Evolutionary conservation across 257 asterid genomes (phyloP), one percentile per base, ranked within the genome.

Genomic region (Euphrasia confusa): DNA sequence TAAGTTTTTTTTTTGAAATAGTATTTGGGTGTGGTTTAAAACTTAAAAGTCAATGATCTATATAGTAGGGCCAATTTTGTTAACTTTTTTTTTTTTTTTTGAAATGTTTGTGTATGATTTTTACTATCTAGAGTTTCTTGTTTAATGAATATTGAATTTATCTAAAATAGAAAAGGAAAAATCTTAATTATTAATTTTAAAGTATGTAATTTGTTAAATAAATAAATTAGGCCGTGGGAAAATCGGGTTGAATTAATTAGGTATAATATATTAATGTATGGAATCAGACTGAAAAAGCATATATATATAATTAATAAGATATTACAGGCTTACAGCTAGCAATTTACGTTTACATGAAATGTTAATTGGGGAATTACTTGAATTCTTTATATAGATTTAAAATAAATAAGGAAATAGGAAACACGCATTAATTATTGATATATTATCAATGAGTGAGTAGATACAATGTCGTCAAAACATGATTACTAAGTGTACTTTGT

Each of bases 201-300:
- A 30, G 4, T 30, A 30, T 4, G 4, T 21, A 27, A 48, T 39
- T 63, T 33, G 45, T 37, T 68, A 30, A 21, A 21, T 21, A 30
- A 21, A 21, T 21, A 40, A 48, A 59, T 52, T 49, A 66, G 64
- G 73, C 70, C 21, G 63, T 21, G 24, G 24, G 24, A 62, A 32
- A 47, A 14, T 62, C 61, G 64, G 60, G 67, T 42, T 12, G 27
- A 32, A 49, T 40, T 70, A 30, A 68, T 64, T 69, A 44, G 50
- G 44, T 24, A 40, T 62, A 21, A 21, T 21, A 21, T 21, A 21
- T 0, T 21, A 50, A 60, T 60, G 57, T 27, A 58, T 54, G 7
- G 11, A 45, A 75, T 70, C 57, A 49, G 58, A 57, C 61, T 11
- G 15, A 54, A 60, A 53, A 40, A 48, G 11, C 4, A 32, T 21